These are phyloP conservation scores for Acaromyces ingoldii DNA, from an alignment of 1,284 basidiomycete genomes.

Conservation along the genomic window DNA sequence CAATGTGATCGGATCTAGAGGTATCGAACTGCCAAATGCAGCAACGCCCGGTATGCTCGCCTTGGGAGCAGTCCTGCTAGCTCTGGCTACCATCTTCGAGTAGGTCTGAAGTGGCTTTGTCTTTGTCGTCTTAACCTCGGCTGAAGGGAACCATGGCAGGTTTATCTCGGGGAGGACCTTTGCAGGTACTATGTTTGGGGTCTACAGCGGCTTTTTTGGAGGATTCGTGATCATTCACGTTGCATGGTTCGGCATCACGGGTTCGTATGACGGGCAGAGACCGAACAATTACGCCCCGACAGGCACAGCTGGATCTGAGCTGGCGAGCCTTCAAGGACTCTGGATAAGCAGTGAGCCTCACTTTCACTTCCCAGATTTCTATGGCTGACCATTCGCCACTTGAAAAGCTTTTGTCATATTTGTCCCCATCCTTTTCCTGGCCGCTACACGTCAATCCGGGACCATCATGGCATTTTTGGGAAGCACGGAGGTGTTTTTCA, in stretches of 20 bases:
- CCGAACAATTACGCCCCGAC: not conserved
- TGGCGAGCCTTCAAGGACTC: not conserved
- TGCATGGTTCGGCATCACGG: not conserved
- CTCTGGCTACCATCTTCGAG: not conserved
- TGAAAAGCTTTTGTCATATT: slow-evolving; percentile 1
- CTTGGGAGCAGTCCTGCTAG: not conserved
- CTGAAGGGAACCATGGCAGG: not conserved
- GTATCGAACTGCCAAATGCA: not conserved
- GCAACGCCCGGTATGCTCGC: not conserved
- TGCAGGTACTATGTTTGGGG: not conserved
- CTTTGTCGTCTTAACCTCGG: not conserved
- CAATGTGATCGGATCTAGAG: not conserved
- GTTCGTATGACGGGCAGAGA: not conserved
- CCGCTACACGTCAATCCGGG: slow-evolving; percentile 2
- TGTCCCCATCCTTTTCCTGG: not conserved
- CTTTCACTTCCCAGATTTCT: not conserved
- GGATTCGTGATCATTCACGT: not conserved
- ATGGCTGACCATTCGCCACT: too few species aligned
- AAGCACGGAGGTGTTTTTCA: not conserved
- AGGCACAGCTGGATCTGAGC: not conserved
- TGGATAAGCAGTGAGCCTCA: not conserved
- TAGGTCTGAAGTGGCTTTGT: not conserved
- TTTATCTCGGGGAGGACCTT: slow-evolving; percentile 1
- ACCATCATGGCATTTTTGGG: not conserved
- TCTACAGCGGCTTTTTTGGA: not conserved